Evolutionary conservation across 1,284 basidiomycete genomes (phyloP).

Genomic region (Prillingera fragicola): DNA sequence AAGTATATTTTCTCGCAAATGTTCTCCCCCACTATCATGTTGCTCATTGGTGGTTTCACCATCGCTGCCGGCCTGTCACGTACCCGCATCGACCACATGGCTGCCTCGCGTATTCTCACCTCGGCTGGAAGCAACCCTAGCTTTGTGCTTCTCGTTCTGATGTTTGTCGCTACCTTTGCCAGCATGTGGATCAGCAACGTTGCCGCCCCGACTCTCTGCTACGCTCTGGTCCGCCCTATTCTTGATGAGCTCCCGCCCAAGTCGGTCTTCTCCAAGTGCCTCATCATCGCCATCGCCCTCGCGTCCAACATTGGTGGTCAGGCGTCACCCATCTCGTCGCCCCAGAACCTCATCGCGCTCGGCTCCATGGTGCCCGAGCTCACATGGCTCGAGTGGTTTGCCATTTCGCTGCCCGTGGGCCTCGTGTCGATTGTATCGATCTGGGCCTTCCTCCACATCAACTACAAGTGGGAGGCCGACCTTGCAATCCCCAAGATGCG

Average conservation of each 20-base stretch:
- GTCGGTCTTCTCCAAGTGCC: conserved; percentile 79
- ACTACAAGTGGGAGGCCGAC: conserved; percentile 78
- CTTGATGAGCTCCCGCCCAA: conserved; percentile 83
- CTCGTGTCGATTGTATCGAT: conserved; percentile 77
- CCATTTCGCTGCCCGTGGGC: conserved; percentile 86
- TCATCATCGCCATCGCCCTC: conserved; percentile 93
- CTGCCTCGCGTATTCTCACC: conserved; percentile 87
- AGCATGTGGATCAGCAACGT: conserved; percentile 99
- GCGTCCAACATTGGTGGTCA: conserved; percentile 98
- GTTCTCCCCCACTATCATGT: conserved; percentile 72
- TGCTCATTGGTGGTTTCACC: conserved; percentile 95
- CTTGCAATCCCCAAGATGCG: conserved; percentile 77
- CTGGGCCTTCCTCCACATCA: conserved; percentile 81
- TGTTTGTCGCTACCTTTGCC: conserved; percentile 95
- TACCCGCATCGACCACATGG: conserved; percentile 90
- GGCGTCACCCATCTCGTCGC: conserved; percentile 84
- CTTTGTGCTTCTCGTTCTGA: conserved; percentile 85
- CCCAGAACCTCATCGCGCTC: conserved; percentile 94
- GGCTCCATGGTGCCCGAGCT: conserved; percentile 78
- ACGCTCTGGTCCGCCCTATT: conserved; percentile 97
- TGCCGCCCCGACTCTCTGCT: conserved; percentile 94
- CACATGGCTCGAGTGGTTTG: conserved; percentile 92
- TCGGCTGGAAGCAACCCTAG: conserved; percentile 83
- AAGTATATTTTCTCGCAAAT: conserved; percentile 65
- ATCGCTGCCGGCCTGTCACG: conserved; percentile 95